Percentiles rank a stretch among this genome's conserved stretches.
phyloP scores from a whole-genome alignment of 2,329 filamentous ascomycete species.

The Stemphylium vesicarium region DNA sequence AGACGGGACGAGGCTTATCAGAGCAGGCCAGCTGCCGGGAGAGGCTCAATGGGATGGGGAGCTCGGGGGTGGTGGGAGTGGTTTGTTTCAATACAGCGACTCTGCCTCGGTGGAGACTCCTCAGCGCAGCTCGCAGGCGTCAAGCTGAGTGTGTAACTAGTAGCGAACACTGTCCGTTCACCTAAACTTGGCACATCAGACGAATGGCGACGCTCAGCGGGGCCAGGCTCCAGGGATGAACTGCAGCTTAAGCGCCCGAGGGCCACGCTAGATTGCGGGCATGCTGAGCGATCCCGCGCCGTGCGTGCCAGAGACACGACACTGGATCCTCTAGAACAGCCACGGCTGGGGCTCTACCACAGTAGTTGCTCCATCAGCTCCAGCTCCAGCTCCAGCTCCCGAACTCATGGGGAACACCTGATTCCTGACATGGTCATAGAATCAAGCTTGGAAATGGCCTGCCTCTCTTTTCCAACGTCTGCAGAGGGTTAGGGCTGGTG shows the following conservation, averaged over 20 bases:
- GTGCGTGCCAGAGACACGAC: slow-evolving; percentile 20
- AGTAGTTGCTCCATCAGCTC: background rate
- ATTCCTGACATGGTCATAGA: background rate
- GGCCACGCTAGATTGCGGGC: slow-evolving; percentile 12
- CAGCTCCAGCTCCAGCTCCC: too few relatives aligned
- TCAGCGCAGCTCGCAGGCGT: slow-evolving; percentile 14
- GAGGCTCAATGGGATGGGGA: slow-evolving; percentile 14
- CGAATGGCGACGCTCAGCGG: slow-evolving; percentile 12
- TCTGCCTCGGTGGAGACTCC: slow-evolving; percentile 17
- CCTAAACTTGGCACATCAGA: slow-evolving; percentile 12
- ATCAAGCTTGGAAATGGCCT: too few relatives aligned
- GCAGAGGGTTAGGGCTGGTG: slow-evolving; percentile 18
- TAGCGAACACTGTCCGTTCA: slow-evolving; percentile 21
- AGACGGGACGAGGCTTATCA: slow-evolving; percentile 22
- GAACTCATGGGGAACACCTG: background rate
- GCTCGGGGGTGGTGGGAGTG: background rate
- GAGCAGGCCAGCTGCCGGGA: slow-evolving; percentile 33
- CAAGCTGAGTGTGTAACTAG: slow-evolving; percentile 7
- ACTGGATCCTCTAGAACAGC: slow-evolving; percentile 17
- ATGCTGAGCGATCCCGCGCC: slow-evolving; percentile 16
- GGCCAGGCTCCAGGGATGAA: slow-evolving; percentile 15
- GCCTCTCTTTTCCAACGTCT: slow-evolving; percentile 1
- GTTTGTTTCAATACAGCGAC: slow-evolving; percentile 24
- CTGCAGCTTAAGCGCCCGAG: slow-evolving; percentile 23
- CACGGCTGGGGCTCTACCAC: background rate